These are phyloP conservation scores for Neoscytalidium dimidiatum DNA, from an alignment of 2,329 filamentous ascomycete species.

Conservation along the genomic window DNA sequence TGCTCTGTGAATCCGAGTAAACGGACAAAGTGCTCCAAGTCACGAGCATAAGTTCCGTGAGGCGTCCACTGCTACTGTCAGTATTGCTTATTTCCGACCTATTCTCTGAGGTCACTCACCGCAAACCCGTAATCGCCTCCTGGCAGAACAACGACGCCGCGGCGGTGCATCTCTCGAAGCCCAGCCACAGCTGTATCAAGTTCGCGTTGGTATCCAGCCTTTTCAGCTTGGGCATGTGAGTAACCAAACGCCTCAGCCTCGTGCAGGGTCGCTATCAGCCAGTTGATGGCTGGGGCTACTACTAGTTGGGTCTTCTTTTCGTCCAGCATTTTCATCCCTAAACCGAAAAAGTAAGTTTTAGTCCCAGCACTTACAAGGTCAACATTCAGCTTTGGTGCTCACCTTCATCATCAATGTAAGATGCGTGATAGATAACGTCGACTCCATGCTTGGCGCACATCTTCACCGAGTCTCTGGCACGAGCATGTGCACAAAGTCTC, in stretches of 20 bases:
- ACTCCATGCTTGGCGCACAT: slow-evolving; percentile 48
- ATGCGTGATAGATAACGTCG: slow-evolving; percentile 52
- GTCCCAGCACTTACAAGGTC: neutral
- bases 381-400: slow-evolving; percentile 5
- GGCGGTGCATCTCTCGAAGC: slow-evolving; percentile 48
- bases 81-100: no score
- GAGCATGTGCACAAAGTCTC: slow-evolving; percentile 48
- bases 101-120: neutral
- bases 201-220: slow-evolving; percentile 48
- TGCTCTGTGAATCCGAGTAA: slow-evolving; percentile 48
- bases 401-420: slow-evolving; percentile 46
- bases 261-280: slow-evolving; percentile 42
- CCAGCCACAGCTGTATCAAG: slow-evolving; percentile 42
- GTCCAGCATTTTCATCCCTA: slow-evolving; percentile 31
- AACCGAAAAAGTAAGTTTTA: neutral
- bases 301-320: slow-evolving; percentile 40
- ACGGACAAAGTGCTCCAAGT: slow-evolving; percentile 50
- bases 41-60: slow-evolving; percentile 51
- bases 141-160: slow-evolving; percentile 49
- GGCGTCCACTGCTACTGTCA: slow-evolving; percentile 46
- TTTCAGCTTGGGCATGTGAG: slow-evolving; percentile 44
- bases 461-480: slow-evolving; percentile 47
- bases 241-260: slow-evolving; percentile 47
- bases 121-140: slow-evolving; percentile 30
- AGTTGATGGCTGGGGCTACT: slow-evolving; percentile 42